Base-by-base conservation (phyloP, 192 early-diverging fungal species). In the Coemansia sp. region DNA sequence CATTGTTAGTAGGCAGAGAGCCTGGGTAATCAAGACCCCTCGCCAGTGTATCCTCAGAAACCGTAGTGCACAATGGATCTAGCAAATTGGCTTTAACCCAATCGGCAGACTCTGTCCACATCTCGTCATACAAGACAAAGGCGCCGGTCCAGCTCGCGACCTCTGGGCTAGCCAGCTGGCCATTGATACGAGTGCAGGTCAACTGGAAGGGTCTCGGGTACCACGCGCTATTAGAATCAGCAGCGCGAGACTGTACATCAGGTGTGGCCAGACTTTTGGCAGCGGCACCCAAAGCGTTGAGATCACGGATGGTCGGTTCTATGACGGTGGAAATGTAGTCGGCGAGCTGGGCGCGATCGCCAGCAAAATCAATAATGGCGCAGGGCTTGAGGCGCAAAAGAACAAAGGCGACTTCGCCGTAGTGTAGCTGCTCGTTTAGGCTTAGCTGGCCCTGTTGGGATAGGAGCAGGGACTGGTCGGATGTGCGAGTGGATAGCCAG, bases 331-430 rank as follows among this genome's bases (percentile, higher is more conserved):
- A 36, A 10, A 80, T 65, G 27, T 75, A 80, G 63, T 72, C 62
- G 27, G 37, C 37, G 39, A 80, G 55, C 69, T 75, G 77, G 23
- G 50, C 19, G 15, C 73, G 68, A 60, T 80, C 77, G 25, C 66
- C 77, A 17, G 73, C 70, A 64, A 59, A 81, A 50, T 81, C 78
- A 11, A 81, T 62, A 19, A 81, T 69, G 11, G 66, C 68, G 38
- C 78, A 81, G 27, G 78, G 78, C 42, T 81, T 81, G 41, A 81
- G 78, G 41, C 64, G 69, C 60, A 81, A 53, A 5, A 81, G 69
- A 34, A 76, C 55, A 51, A 81, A 81, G 12, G 74, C 73, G 2
- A 81, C 14, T 29, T 81, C 78, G 48, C 74, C 78, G 61, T 81
- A 81, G 60, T 81, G 78, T 11, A 70, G 70, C 67, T 81, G 78